Conservation (phyloP, 2,329 filamentous ascomycete genomes). For the Parafenestella ontariensis region DNA sequence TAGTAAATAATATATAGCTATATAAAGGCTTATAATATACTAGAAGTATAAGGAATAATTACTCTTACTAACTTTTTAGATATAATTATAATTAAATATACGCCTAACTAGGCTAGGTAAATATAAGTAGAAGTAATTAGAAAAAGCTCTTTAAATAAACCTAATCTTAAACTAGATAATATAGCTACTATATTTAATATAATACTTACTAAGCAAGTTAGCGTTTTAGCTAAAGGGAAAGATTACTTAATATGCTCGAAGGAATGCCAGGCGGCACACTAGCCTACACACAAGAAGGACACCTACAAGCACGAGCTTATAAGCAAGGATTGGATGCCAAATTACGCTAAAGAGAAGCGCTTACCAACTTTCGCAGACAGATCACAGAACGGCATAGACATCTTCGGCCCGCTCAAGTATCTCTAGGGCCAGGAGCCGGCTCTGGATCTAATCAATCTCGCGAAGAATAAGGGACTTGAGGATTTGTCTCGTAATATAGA, state of each 20-base stretch:
- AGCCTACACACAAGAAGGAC: background rate
- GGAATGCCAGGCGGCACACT: conserved; percentile 6
- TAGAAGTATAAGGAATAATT: too few relatives aligned
- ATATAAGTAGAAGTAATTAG: too few relatives aligned
- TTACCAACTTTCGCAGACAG: conserved; percentile 29
- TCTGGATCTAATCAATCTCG: conserved; percentile 47
- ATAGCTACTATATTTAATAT: too few relatives aligned
- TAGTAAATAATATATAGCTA: too few relatives aligned
- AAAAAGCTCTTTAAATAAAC: too few relatives aligned
- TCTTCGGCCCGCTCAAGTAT: conserved; percentile 5
- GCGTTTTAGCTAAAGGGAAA: too few relatives aligned
- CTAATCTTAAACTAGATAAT: too few relatives aligned
- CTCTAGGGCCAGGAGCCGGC: conserved; percentile 55
- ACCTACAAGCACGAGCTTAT: conserved; percentile 3
- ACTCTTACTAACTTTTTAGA: too few relatives aligned
- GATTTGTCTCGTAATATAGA: conserved; percentile 26
- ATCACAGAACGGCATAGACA: background rate
- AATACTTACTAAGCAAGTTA: too few relatives aligned
- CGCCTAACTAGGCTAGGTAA: too few relatives aligned
- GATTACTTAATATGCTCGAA: conserved; percentile 8
- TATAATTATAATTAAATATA: too few relatives aligned
- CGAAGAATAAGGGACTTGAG: conserved; percentile 36
- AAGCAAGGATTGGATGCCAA: conserved; percentile 28
- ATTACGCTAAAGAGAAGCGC: conserved; percentile 34
- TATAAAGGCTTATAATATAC: too few relatives aligned